These are phyloP conservation scores for Nemania sp. DNA, from an alignment of 2,329 filamentous ascomycete genomes.

Conservation along the genomic window DNA sequence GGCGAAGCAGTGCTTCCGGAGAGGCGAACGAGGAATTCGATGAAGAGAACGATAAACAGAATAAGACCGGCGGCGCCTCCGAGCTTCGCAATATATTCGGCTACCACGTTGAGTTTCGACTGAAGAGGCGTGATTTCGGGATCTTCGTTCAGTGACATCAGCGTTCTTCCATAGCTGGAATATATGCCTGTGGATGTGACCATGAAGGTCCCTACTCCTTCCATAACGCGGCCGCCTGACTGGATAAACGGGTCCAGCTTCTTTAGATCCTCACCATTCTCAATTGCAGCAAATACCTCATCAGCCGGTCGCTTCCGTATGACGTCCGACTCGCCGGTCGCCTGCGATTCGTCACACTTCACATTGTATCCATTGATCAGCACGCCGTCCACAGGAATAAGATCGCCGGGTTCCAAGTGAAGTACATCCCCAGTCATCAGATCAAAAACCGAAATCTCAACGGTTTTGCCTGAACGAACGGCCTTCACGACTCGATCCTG, in stretches of 20 bases:
- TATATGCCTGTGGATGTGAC: conserved; percentile 74
- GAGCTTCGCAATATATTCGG: conserved; percentile 77
- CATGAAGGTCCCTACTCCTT: conserved; percentile 75
- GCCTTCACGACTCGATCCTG: conserved; percentile 75
- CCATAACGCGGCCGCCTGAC: conserved; percentile 78
- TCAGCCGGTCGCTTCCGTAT: conserved; percentile 70
- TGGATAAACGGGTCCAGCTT: conserved; percentile 86
- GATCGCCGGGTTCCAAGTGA: conserved; percentile 74
- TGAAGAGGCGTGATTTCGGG: conserved; percentile 78
- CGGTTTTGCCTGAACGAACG: conserved; percentile 70
- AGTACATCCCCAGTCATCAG: conserved; percentile 72
- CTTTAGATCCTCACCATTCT: conserved; percentile 66
- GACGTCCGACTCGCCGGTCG: conserved; percentile 78
- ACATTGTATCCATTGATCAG: conserved; percentile 74
- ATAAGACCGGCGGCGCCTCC: conserved; percentile 77
- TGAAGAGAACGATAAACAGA: conserved; percentile 83
- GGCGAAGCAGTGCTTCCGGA: conserved; percentile 54
- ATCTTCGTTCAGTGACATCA: conserved; percentile 74
- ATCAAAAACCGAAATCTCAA: conserved; percentile 72
- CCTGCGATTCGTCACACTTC: conserved; percentile 78
- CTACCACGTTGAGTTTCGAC: conserved; percentile 74
- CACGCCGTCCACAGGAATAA: conserved; percentile 75
- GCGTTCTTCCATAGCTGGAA: conserved; percentile 75
- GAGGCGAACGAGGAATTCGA: conserved; percentile 75
- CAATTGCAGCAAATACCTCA: conserved; percentile 71